A percentile compares a stretch with the other conserved stretches of the same genome.
These are phyloP conservation scores for Mycena amicta DNA, from an alignment of 768 basidiomycete species.

Conservation along the genomic window DNA sequence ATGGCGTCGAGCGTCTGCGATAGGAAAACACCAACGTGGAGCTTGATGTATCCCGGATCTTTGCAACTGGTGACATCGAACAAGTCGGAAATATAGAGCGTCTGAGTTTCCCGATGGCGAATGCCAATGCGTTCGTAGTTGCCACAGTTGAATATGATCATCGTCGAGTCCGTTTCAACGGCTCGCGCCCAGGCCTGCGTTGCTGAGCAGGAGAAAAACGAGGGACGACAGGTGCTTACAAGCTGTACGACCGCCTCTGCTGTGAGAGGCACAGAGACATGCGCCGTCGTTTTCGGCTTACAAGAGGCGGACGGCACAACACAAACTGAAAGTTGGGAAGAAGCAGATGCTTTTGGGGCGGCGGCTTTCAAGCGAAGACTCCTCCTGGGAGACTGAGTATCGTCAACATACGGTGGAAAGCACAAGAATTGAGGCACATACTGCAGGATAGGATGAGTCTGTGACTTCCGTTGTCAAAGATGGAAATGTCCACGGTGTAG, in stretches of 20 bases:
- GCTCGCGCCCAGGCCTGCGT: neutral
- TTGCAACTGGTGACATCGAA: neutral
- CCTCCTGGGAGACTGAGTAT: too few relatives aligned
- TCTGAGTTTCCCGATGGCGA: conserved; percentile 20
- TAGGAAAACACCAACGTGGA: neutral
- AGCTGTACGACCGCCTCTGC: neutral
- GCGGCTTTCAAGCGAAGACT: too few relatives aligned
- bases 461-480: too few relatives aligned
- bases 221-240: neutral
- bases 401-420: too few relatives aligned
- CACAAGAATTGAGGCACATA: too few relatives aligned
- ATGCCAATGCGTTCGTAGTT: conserved; percentile 14
- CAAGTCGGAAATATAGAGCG: conserved; percentile 14
- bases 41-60: neutral
- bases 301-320: too few relatives aligned
- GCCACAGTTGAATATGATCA: conserved; percentile 15
- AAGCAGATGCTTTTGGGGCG: too few relatives aligned
- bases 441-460: too few relatives aligned
- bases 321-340: too few relatives aligned
- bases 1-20: neutral
- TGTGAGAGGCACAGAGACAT: neutral
- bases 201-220: too few relatives aligned
- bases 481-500: too few relatives aligned
- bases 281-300: neutral
- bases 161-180: conserved; percentile 1